These are phyloP conservation scores for Kwoniella bestiolae DNA, from an alignment of 768 basidiomycete genomes.

Conservation along the genomic window DNA sequence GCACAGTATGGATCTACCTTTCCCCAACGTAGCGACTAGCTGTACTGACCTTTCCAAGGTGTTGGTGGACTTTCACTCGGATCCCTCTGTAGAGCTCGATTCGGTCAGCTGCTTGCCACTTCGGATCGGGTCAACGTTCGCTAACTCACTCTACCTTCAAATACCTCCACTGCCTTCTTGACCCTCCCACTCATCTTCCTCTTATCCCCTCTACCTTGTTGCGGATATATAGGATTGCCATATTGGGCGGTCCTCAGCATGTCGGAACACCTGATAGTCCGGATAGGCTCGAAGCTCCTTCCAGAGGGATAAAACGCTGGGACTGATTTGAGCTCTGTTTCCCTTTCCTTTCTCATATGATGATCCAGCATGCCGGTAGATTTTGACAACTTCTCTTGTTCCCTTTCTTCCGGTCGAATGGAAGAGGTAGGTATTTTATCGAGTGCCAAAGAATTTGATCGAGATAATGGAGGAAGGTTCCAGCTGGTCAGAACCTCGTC, in stretches of 20 bases:
- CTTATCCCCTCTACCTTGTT: background rate
- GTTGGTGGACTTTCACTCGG: conserved; percentile 5
- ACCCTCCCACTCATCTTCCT: conserved; percentile 4
- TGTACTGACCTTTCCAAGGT: conserved; percentile 10
- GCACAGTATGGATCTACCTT: no score
- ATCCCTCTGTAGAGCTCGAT: background rate
- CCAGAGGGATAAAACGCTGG: conserved; percentile 12
- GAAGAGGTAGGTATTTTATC: background rate
- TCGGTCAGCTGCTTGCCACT: background rate
- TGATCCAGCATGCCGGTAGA: conserved; percentile 4
- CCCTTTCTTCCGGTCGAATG: background rate
- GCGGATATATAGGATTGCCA: background rate
- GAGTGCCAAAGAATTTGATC: conserved; percentile 1
- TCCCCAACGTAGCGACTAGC: no score
- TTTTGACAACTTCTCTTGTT: background rate
- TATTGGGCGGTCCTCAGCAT: background rate
- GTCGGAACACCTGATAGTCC: background rate
- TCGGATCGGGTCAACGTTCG: background rate
- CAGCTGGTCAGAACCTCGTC: conserved; percentile 19
- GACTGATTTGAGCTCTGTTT: background rate
- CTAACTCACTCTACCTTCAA: conserved; percentile 4
- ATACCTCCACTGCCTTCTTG: conserved; percentile 1
- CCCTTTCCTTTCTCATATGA: background rate
- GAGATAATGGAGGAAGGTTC: conserved; percentile 4
- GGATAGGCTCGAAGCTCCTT: conserved; percentile 13